Base-by-base conservation (phyloP, 2,329 filamentous ascomycete species). In the Verticillium nonalfalfae region DNA sequence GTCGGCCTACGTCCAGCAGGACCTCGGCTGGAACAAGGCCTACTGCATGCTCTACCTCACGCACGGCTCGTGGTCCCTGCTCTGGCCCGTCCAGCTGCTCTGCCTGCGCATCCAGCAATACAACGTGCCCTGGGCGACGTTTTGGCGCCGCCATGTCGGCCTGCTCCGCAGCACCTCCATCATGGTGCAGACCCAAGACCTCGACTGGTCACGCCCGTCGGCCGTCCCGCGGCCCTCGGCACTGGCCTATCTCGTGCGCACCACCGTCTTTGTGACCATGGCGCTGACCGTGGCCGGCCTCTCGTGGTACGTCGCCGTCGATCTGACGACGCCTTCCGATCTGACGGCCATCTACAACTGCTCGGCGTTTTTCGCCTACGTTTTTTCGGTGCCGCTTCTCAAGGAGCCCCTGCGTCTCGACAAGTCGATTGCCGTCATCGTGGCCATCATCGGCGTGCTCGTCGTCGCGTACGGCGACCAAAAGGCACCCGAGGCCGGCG, bases 1-100 rank as follows among this genome's bases (percentile, higher is more conserved):
- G 60, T 94, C 93, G 11, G 88, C 96, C 10, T 93, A 97, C 77
- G 95, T 99, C 64, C 94, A 98, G 78, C 89, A 94, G 73, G 88
- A 95, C 63, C 78, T 97, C 65, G 87, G 90, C 65, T 99, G 95
- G 95, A 86, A 96, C 78, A 99, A 99, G 79, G 91, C 95, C n/a
- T 99, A 97, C 79, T 96, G 92, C 81, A 99, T 99, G 95, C 86
- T 99, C 82, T 97, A 96, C 76, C 82, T 99, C 66, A 99, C 95
- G 11, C 95, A 99, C 77, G 90, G 94, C 60, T 97, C 93, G 1
- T 99, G 95, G 95, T 75, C 88, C 10, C 76, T 98, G 57, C 82
- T 99, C 31, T 99, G 93, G 91, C 94, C 93, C 0, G 78, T 85
- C 11, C 93, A 96, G 75, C 84, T 99, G 39, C 75, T 90, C 31